A percentile compares a stretch with the other conserved stretches of the same genome.
These are phyloP conservation scores for Rehmannia glutinosa DNA, from an alignment of 257 asterid genomes.

Conservation along the genomic window DNA sequence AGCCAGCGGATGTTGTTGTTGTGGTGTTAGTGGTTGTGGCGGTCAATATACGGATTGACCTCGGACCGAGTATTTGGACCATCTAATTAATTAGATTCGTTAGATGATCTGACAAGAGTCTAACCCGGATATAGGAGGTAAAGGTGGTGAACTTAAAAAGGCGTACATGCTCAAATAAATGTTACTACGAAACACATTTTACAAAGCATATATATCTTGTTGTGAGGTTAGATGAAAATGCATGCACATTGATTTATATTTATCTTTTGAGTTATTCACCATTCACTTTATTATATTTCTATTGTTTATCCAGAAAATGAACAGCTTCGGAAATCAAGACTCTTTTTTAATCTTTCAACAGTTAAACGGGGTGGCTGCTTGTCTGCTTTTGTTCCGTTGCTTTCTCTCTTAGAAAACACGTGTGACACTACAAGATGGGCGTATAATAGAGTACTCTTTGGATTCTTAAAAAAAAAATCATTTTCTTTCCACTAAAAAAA, in stretches of 20 bases:
- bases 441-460: too few species aligned
- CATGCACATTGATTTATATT: neutral
- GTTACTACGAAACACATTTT: neutral
- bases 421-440: neutral
- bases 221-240: neutral
- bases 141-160: conserved; percentile 12
- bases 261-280: neutral
- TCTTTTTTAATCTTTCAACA: neutral
- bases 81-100: too few species aligned
- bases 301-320: too few species aligned
- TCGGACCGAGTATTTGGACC: too few species aligned
- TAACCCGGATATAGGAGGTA: neutral
- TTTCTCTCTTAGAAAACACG: neutral
- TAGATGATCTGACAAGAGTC: too few species aligned
- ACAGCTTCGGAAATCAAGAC: neutral
- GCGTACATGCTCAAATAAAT: neutral
- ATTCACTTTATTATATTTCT: neutral
- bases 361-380: neutral
- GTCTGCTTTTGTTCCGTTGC: neutral
- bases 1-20: too few species aligned
- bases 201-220: neutral
- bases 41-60: too few species aligned
- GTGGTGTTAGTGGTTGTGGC: too few species aligned
- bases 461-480: too few species aligned
- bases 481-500: too few species aligned